Evolutionary conservation across 805 yeast genomes (phyloP).

Genomic region (Ogataea pignaliae): DNA sequence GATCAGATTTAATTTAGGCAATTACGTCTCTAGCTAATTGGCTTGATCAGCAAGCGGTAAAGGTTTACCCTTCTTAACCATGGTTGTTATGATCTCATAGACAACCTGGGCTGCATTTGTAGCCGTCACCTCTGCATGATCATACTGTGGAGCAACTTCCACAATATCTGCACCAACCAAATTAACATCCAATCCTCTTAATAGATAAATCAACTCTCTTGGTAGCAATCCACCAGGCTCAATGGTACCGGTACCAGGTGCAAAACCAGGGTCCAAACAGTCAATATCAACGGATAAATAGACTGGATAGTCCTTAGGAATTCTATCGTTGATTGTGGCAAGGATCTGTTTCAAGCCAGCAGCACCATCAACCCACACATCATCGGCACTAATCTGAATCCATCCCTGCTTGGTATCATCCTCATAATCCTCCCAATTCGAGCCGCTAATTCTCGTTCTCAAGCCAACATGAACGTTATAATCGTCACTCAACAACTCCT

Average conservation of each 20-base stretch:
- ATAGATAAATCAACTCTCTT: slow-evolving; percentile 45
- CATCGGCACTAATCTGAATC: slow-evolving; percentile 65
- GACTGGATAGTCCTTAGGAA: slow-evolving; percentile 64
- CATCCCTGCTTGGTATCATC: slow-evolving; percentile 71
- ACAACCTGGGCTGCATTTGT: slow-evolving; percentile 70
- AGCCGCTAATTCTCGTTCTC: slow-evolving; percentile 67
- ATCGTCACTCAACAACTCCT: slow-evolving; percentile 53
- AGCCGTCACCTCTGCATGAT: slow-evolving; percentile 60
- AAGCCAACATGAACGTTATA: slow-evolving; percentile 72
- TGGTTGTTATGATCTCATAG: slow-evolving; percentile 65
- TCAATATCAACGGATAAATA: slow-evolving; percentile 78
- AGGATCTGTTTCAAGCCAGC: slow-evolving; percentile 44
- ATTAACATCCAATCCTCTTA: slow-evolving; percentile 43
- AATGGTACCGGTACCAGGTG: slow-evolving; percentile 56
- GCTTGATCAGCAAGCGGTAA: slow-evolving; percentile 8
- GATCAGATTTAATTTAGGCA: too few relatives aligned
- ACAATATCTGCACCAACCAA: slow-evolving; percentile 55
- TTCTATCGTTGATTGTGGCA: slow-evolving; percentile 44
- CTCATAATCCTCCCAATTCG: slow-evolving; percentile 52
- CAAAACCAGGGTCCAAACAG: slow-evolving; percentile 53
- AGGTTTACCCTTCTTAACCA: slow-evolving; percentile 53
- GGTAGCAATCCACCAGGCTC: slow-evolving; percentile 60
- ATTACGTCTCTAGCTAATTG: too few relatives aligned
- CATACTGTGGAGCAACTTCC: slow-evolving; percentile 61
- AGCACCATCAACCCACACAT: slow-evolving; percentile 63